Evolutionary conservation across 1,284 basidiomycete species (phyloP).

Genomic region (Irpex sp.): DNA sequence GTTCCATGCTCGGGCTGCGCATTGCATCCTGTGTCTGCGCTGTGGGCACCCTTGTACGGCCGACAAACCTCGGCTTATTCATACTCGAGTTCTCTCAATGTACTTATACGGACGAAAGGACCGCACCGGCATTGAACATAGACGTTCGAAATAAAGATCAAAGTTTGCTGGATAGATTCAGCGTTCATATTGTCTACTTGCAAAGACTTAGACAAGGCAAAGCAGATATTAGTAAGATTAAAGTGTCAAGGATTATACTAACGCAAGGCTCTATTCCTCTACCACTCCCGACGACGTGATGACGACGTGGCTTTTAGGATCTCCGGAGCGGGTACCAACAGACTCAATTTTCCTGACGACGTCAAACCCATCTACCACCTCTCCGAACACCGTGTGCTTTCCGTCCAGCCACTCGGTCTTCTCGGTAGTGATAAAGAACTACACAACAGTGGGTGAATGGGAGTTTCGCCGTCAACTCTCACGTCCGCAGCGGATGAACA

Average conservation of each 20-base stretch:
- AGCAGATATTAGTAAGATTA: background rate
- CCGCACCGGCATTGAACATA: too few relatives aligned
- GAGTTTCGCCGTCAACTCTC: background rate
- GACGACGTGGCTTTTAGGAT: slow-evolving; percentile 50
- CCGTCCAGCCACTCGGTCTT: slow-evolving; percentile 77
- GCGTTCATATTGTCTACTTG: background rate
- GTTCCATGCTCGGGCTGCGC: too few relatives aligned
- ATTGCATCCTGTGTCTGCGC: too few relatives aligned
- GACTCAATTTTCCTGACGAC: slow-evolving; percentile 76
- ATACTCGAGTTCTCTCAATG: too few relatives aligned
- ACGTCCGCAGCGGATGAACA: background rate
- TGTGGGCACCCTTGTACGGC: too few relatives aligned
- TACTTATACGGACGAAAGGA: too few relatives aligned
- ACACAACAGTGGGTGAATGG: background rate
- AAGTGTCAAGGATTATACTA: background rate
- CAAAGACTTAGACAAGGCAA: background rate
- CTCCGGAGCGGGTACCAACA: slow-evolving; percentile 53
- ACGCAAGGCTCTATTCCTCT: slow-evolving; percentile 2
- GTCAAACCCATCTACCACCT: slow-evolving; percentile 76
- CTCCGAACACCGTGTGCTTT: slow-evolving; percentile 83
- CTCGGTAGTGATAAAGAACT: slow-evolving; percentile 90
- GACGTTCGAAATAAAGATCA: too few relatives aligned
- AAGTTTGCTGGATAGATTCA: too few relatives aligned
- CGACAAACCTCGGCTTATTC: too few relatives aligned
- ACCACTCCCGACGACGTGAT: slow-evolving; percentile 61